phyloP scores from a whole-genome alignment of 768 basidiomycete genomes.

The Leccinum ochraceum region DNA sequence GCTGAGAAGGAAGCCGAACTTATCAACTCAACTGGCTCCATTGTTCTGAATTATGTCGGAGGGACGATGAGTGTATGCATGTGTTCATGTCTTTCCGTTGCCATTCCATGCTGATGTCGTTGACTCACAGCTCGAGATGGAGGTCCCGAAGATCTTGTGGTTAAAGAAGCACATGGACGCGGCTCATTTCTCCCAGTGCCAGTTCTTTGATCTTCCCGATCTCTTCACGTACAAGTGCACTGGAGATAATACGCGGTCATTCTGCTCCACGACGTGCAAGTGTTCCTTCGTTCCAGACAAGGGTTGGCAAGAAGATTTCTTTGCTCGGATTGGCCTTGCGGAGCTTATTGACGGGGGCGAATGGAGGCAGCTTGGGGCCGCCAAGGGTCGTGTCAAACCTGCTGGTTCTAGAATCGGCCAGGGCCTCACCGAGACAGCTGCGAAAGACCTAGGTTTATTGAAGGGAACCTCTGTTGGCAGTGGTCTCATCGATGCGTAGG shows the following conservation, averaged over 20 bases:
- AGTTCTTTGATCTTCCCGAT: conserved; percentile 93
- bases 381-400: conserved; percentile 64
- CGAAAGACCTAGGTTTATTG: conserved; percentile 79
- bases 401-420: conserved; percentile 84
- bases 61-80: conserved; percentile 86
- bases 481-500: conserved; percentile 92
- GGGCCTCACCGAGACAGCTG: conserved; percentile 78
- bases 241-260: conserved; percentile 65
- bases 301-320: conserved; percentile 92
- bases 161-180: conserved; percentile 85
- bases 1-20: conserved; percentile 89
- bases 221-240: conserved; percentile 95
- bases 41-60: conserved; percentile 92
- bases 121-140: conserved; percentile 84
- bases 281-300: conserved; percentile 85
- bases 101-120: conserved; percentile 9
- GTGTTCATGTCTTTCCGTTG: background rate
- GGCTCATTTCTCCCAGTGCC: conserved; percentile 68
- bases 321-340: conserved; percentile 77
- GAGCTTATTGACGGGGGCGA: conserved; percentile 61
- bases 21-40: conserved; percentile 83
- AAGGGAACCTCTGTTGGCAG: conserved; percentile 93
- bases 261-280: conserved; percentile 95
- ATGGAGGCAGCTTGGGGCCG: conserved; percentile 75
- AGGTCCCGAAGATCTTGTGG: conserved; percentile 97